A percentile compares a stretch with the other conserved stretches of the same genome.
Conservation (phyloP, 306 rosid genomes). For the Albizia julibrissin region DNA sequence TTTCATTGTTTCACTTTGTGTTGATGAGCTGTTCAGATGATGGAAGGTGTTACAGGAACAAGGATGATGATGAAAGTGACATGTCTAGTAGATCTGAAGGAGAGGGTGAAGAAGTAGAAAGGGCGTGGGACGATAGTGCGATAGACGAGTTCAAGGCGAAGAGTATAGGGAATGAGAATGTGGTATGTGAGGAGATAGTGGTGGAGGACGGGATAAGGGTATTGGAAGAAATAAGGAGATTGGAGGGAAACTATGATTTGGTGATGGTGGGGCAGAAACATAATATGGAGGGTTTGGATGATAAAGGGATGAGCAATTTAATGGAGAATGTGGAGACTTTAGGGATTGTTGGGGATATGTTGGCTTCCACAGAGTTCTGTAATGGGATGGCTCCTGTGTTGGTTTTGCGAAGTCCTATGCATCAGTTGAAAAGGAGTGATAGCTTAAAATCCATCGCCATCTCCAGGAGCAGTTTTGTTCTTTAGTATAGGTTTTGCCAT, state of each 20-base stretch:
- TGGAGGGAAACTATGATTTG: slow-evolving; percentile 47
- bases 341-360: slow-evolving; percentile 62
- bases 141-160: slow-evolving; percentile 52
- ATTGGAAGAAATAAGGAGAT: slow-evolving; percentile 31
- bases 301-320: slow-evolving; percentile 44
- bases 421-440: neutral
- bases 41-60: neutral
- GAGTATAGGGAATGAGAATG: slow-evolving; percentile 17
- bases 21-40: neutral
- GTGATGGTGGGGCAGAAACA: slow-evolving; percentile 54
- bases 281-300: neutral
- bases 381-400: slow-evolving; percentile 50
- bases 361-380: slow-evolving; percentile 59
- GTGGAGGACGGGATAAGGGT: slow-evolving; percentile 43
- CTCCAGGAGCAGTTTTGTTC: neutral
- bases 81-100: neutral
- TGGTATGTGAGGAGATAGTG: slow-evolving; percentile 36
- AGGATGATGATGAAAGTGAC: neutral
- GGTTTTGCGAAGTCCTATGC: slow-evolving; percentile 42
- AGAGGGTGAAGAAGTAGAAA: slow-evolving; percentile 11
- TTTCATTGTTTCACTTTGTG: slow-evolving; percentile 38
- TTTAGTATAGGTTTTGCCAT: neutral
- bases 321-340: slow-evolving; percentile 50
- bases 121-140: slow-evolving; percentile 38
- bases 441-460: slow-evolving; percentile 8